Base-by-base conservation (phyloP, 306 rosid genomes). In the Psophocarpus tetragonolobus region DNA sequence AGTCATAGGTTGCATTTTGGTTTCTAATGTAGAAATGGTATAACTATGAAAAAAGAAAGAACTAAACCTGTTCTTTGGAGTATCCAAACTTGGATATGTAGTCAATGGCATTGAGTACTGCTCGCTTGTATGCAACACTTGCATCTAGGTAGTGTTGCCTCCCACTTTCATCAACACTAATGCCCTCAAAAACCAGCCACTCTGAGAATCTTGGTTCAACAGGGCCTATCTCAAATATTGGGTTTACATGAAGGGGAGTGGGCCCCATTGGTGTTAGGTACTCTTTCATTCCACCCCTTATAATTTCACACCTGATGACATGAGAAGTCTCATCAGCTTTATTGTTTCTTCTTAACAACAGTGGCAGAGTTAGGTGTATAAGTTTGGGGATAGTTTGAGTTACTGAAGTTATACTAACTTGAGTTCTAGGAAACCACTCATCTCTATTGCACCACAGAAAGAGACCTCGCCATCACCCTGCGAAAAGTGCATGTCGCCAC, bases 191-290 rank as follows among this genome's bases (percentile, higher is more conserved):
- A 6, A 93, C 98, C 48, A 93, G 64, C 98, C 97, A 93, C 65
- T 89, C 98, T 48, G 97, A 91, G 88, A 91, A 91, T 83, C 98
- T 89, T 67, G 98, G 98, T 73, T 93, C 97, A 8, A 93, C 90
- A 0, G 97, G 97, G 38, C 98, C 97, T 54, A 89, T 93, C 84
- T 93, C 97, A 67, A 92, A 95, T 73, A 95, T 95, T 67, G 97
- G 97, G 53, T 89, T 92, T 3, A 95, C 96, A 82, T 91, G 97
- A 23, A 95, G 96, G 1, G 95, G 85, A 41, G 97, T 89, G 0
- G 96, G 98, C 5, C 98, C 98, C 98, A 95, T 92, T 35, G 98
- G 98, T 70, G 97, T 89, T 29, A 95, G 97, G 87, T 89, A 95
- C 85, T 91, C 98, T 84, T 87, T 95, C 98, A 95, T 92, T 82